Evolutionary conservation across 768 basidiomycete species (phyloP).

Genomic region (Rhodocollybia butyracea): DNA sequence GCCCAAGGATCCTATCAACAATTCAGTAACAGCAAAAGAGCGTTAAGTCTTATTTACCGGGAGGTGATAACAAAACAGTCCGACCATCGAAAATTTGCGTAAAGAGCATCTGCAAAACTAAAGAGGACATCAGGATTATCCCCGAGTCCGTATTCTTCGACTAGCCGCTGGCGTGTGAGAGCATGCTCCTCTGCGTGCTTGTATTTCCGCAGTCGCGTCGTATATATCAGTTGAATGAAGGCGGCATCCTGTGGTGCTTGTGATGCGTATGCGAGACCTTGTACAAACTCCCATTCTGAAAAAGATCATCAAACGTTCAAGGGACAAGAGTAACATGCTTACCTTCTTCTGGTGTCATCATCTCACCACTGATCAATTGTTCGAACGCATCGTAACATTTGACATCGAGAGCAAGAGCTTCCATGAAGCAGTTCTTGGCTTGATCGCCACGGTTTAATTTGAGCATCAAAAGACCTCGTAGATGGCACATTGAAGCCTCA

Average conservation of each 20-base stretch:
- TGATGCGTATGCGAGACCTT: conserved; percentile 73
- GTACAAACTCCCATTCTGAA: conserved; percentile 95
- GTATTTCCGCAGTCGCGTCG: conserved; percentile 86
- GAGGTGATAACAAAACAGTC: conserved; percentile 90
- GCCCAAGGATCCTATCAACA: conserved; percentile 67
- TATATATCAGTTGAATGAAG: conserved; percentile 92
- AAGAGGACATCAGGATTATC: conserved; percentile 93
- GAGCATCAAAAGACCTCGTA: conserved; percentile 91
- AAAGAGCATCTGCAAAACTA: conserved; percentile 88
- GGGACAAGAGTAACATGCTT: conserved; percentile 9
- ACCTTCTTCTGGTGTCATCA: conserved; percentile 98
- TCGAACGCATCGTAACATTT: conserved; percentile 97
- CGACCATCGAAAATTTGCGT: conserved; percentile 86
- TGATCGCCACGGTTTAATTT: conserved; percentile 88
- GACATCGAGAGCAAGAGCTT: conserved; percentile 90
- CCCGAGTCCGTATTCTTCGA: conserved; percentile 77
- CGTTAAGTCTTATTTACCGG: conserved; percentile 41
- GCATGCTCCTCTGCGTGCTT: conserved; percentile 82
- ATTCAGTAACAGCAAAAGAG: conserved; percentile 1
- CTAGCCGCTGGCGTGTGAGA: conserved; percentile 71
- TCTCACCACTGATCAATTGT: conserved; percentile 85
- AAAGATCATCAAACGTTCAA: not conserved
- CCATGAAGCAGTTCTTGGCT: conserved; percentile 95
- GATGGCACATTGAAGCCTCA: conserved; percentile 95
- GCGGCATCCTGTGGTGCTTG: conserved; percentile 88